These are phyloP conservation scores for Globisporangium uncinulatum DNA, from an alignment of 352 stramenopile species.

Conservation along the genomic window DNA sequence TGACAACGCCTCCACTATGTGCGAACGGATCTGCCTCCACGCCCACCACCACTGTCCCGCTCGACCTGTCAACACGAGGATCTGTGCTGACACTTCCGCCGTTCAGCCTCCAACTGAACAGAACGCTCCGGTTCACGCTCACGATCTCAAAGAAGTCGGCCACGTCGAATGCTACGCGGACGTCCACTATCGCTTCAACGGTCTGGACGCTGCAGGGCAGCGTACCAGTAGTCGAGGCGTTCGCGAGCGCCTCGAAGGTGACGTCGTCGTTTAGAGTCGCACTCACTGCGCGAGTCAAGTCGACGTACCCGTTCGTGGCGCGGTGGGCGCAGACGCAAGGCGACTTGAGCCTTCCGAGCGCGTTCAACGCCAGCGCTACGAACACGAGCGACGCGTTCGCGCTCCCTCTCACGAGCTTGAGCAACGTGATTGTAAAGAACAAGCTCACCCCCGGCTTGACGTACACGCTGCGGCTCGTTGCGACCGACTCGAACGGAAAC, in stretches of 20 bases:
- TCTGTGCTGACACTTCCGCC: constrained; percentile 30
- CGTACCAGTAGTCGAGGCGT: constrained; percentile 34
- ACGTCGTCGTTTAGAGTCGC: constrained; percentile 38
- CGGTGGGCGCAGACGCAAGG: constrained; percentile 54
- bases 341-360: constrained; percentile 35
- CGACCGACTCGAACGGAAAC: constrained; percentile 46
- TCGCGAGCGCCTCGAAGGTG: constrained; percentile 29
- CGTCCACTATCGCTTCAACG: constrained; percentile 15
- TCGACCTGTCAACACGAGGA: constrained; percentile 16
- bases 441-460: constrained; percentile 51
- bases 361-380: constrained; percentile 14
- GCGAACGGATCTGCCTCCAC: constrained; percentile 17
- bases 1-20: constrained; percentile 11
- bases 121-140: constrained; percentile 45
- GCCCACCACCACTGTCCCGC: neutral
- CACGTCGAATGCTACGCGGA: neutral
- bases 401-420: constrained; percentile 43
- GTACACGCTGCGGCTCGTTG: constrained; percentile 59
- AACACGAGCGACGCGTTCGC: constrained; percentile 35
- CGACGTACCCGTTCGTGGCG: constrained; percentile 53
- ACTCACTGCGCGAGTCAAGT: constrained; percentile 32
- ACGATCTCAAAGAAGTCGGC: constrained; percentile 23
- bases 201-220: constrained; percentile 48
- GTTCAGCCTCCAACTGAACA: constrained; percentile 32
- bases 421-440: constrained; percentile 50